Evolutionary conservation across 148 eudicot genomes (phyloP).

Genomic region (Rhododendron kiyosumense): DNA sequence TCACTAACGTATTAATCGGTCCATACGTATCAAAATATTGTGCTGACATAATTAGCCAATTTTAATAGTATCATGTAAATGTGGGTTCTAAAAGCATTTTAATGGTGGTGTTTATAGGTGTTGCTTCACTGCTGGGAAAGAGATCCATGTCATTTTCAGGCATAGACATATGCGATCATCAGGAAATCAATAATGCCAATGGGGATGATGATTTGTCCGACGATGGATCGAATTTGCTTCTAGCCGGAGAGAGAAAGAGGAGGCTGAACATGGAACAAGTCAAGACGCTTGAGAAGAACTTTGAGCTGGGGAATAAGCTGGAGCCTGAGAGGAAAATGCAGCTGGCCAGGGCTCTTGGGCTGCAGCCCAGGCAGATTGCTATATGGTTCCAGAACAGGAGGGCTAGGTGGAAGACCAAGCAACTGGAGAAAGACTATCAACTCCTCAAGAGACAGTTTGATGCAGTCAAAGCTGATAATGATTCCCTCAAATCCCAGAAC

Average conservation of each 20-base stretch:
- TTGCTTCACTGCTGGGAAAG: slow-evolving; percentile 62
- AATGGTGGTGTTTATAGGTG: slow-evolving; percentile 25
- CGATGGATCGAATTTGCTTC: slow-evolving; percentile 54
- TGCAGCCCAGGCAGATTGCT: slow-evolving; percentile 92
- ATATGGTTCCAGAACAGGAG: slow-evolving; percentile 97
- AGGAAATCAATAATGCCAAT: slow-evolving; percentile 13
- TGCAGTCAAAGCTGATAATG: slow-evolving; percentile 75
- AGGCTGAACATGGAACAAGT: slow-evolving; percentile 93
- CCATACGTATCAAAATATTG: neutral
- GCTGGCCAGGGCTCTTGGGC: slow-evolving; percentile 83
- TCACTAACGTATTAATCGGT: neutral
- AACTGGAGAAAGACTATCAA: slow-evolving; percentile 88
- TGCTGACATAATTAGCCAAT: neutral
- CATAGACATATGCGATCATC: slow-evolving; percentile 38
- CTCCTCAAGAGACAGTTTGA: slow-evolving; percentile 82
- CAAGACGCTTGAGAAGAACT: slow-evolving; percentile 82
- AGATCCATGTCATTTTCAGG: slow-evolving; percentile 88
- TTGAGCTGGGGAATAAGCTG: slow-evolving; percentile 86
- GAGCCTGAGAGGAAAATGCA: slow-evolving; percentile 97
- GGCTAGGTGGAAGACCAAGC: slow-evolving; percentile 98
- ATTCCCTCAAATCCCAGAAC: slow-evolving; percentile 66
- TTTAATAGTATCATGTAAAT: neutral
- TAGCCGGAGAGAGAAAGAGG: slow-evolving; percentile 70
- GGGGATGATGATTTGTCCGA: slow-evolving; percentile 82
- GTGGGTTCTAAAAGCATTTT: neutral